Evolutionary conservation across 371 early-diverging fungal genomes (phyloP), one percentile per base, ranked within the genome.

Genomic region (Lichtheimia ornata): DNA sequence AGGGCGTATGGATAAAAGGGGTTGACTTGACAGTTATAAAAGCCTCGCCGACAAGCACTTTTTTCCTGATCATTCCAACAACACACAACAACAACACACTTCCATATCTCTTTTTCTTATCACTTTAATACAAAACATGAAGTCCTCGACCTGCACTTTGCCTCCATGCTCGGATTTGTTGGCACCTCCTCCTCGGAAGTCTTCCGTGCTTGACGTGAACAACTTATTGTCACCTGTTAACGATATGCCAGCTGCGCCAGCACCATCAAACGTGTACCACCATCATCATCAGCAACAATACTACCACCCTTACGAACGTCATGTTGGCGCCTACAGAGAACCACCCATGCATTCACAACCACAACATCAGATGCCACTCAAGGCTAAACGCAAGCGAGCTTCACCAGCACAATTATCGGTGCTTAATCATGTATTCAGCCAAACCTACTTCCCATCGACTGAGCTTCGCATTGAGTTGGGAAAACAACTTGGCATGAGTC

Each of bases 401-500:
- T 74, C 76, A 45, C 77, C 82, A 20, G 63, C 71, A 27, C 77
- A 84, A 57, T 41, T 83, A 24, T 72, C 83, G 41, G 78, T 88
- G 0, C 49, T 84, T 14, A 77, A 81, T 45, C 81, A 75, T 49
- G 73, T 90, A 14, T 61, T 84, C 41, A 81, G 76, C 42, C 80
- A 80, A 40, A 79, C 85, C 11, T 76, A 78, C 49, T 92, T 66
- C 56, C 88, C 78, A 65, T 88, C 74, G 11, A 90, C 90, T 6
- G 91, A 91, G 56, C 76, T 92, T 61, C 88, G 99, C 50, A 85
- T 87, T 62, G 84, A 87, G 49, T 83, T 99, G 13, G 94, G 93
- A 14, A 85, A 85, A 58, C 88, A 94, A 62, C 83, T 96, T 18
- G 87, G 90, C 42, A 97, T 97, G 97, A 94, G 76, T 53, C 71